Percentiles rank a stretch among this genome's conserved stretches.
phyloP scores from a whole-genome alignment of 139 green algal genomes.

The Coelastrella sp. region DNA sequence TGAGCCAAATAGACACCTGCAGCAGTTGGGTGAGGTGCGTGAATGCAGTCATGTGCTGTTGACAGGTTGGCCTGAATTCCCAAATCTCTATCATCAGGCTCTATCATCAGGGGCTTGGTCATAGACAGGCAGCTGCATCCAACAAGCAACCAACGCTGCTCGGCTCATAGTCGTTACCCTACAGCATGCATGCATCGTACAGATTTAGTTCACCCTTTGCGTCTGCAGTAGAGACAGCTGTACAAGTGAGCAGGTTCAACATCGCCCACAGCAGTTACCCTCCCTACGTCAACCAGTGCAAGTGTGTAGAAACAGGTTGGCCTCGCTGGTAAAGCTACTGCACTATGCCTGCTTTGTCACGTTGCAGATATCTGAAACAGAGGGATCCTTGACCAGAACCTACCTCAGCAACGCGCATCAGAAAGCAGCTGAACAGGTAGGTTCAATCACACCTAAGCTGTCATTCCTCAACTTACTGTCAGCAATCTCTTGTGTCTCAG shows the following conservation, averaged over 20 bases:
- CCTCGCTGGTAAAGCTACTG: background rate
- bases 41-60: background rate
- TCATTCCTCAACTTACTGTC: too few species aligned
- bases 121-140: too few species aligned
- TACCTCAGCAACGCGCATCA: constrained; percentile 37
- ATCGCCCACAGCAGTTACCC: too few species aligned
- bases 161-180: too few species aligned
- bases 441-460: background rate
- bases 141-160: too few species aligned
- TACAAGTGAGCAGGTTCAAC: too few species aligned
- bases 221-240: too few species aligned
- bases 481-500: too few species aligned
- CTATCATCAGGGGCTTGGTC: too few species aligned
- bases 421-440: constrained; percentile 26
- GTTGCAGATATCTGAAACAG: background rate
- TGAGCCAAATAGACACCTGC: constrained; percentile 74
- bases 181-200: too few species aligned
- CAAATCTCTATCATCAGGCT: background rate
- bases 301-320: background rate
- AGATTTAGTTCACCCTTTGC: too few species aligned
- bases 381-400: constrained; percentile 35
- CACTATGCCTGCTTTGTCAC: background rate
- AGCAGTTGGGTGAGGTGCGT: constrained; percentile 66
- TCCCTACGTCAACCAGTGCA: background rate
- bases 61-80: background rate